Conservation (phyloP, 805 yeast species). For the Monosporozyma unispora region DNA sequence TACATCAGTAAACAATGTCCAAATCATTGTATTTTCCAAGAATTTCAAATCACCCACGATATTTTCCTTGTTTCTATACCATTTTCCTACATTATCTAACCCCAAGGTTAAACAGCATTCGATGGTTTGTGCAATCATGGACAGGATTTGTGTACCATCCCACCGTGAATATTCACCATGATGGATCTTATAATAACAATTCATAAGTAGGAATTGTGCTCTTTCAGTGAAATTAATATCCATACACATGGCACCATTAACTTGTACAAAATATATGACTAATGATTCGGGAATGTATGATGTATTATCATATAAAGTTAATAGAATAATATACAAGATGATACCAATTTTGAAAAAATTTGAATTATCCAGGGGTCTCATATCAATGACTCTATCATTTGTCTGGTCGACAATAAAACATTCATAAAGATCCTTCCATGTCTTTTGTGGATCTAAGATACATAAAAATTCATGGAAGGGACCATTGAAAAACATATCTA, state of each 20-base stretch:
- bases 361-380: conserved; percentile 8
- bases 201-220: conserved; percentile 23
- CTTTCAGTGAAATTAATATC: conserved; percentile 21
- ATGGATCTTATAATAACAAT: conserved; percentile 12
- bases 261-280: conserved; percentile 11
- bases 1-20: conserved; percentile 21
- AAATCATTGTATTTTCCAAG: conserved; percentile 4
- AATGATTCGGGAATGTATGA: conserved; percentile 14
- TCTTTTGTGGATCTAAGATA: conserved; percentile 14
- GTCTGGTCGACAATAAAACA: conserved; percentile 5
- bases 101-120: conserved; percentile 19
- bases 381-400: conserved; percentile 3
- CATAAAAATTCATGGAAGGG: conserved; percentile 12
- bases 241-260: conserved; percentile 16
- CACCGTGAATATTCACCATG: conserved; percentile 11
- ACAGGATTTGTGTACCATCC: conserved; percentile 20
- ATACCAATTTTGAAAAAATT: conserved; percentile 22
- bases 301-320: conserved; percentile 8
- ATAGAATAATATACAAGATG: conserved; percentile 14
- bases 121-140: conserved; percentile 15
- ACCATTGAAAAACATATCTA: conserved; percentile 11
- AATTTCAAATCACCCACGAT: conserved; percentile 3
- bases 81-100: conserved; percentile 14
- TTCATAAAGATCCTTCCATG: conserved; percentile 9
- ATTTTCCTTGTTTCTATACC: conserved; percentile 11